phyloP scores from a whole-genome alignment of 139 green algal species.

The Yamagishiella unicocca region DNA sequence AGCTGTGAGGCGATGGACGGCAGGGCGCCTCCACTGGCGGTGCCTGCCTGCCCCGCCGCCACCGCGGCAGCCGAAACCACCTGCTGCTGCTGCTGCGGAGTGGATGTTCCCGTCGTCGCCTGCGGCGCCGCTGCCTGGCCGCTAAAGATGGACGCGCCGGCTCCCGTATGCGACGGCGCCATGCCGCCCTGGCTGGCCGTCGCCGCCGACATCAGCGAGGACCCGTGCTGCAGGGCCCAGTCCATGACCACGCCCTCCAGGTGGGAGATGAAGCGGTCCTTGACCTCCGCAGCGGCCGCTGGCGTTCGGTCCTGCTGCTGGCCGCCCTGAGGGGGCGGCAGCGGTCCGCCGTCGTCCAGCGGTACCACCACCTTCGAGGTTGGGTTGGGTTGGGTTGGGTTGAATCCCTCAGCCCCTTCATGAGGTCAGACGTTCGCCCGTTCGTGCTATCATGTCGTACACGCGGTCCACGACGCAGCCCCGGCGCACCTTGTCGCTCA shows the following conservation, averaged over 20 bases:
- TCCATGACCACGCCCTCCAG: conserved; percentile 53
- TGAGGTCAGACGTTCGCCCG: no score
- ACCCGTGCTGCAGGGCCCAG: conserved; percentile 43
- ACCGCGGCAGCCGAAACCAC: no score
- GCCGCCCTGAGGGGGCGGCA: not conserved
- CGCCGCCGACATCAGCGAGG: not conserved
- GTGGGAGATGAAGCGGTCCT: conserved; percentile 57
- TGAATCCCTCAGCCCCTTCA: no score
- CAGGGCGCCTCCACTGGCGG: no score
- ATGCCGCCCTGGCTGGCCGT: conserved; percentile 5
- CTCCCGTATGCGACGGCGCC: not conserved
- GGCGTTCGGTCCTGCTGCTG: not conserved
- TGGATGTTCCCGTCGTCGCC: not conserved
- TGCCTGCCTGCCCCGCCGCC: no score
- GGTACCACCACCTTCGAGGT: conserved; percentile 21
- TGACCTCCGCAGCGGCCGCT: conserved; percentile 40
- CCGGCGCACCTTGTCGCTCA: conserved; percentile 67
- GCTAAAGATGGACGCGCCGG: no score
- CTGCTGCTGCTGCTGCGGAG: no score
- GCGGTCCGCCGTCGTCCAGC: not conserved
- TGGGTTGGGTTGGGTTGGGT: no score
- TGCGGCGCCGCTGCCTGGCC: no score
- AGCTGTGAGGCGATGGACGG: not conserved
- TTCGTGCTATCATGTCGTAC: no score
- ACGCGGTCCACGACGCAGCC: no score